Evolutionary conservation across 345 rosid species (phyloP).

Genomic region (Turritis glabra): DNA sequence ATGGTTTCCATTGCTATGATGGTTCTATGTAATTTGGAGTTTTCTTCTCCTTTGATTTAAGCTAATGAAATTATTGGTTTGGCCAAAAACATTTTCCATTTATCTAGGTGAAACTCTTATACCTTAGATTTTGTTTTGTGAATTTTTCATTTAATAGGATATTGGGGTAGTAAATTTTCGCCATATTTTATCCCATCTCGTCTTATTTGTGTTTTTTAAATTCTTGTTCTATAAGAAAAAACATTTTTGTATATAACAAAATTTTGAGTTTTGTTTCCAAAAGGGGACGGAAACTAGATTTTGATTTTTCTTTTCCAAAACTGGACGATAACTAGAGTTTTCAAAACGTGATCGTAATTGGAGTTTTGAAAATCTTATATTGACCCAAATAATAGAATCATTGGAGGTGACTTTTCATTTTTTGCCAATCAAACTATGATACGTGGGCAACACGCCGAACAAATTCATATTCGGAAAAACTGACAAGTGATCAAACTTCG

Average conservation of each 20-base stretch:
- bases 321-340: neutral
- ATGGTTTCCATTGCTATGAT: too few species aligned
- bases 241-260: neutral
- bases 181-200: too few species aligned
- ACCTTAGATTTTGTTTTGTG: too few species aligned
- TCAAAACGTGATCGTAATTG: neutral
- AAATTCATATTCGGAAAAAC: neutral
- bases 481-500: neutral
- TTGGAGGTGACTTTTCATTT: neutral
- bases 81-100: too few species aligned
- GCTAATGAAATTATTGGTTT: too few species aligned
- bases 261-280: neutral
- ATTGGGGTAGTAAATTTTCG: too few species aligned
- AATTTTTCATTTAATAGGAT: too few species aligned
- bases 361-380: neutral
- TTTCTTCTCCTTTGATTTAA: too few species aligned
- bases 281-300: neutral
- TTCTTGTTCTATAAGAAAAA: neutral
- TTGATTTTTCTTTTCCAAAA: neutral
- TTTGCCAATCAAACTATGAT: neutral
- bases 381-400: neutral
- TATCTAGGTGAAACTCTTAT: too few species aligned
- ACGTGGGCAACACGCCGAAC: neutral
- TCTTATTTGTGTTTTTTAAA: neutral
- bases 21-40: too few species aligned